Conservation (phyloP, 805 yeast species). For the Blastobotrys attinorum region DNA sequence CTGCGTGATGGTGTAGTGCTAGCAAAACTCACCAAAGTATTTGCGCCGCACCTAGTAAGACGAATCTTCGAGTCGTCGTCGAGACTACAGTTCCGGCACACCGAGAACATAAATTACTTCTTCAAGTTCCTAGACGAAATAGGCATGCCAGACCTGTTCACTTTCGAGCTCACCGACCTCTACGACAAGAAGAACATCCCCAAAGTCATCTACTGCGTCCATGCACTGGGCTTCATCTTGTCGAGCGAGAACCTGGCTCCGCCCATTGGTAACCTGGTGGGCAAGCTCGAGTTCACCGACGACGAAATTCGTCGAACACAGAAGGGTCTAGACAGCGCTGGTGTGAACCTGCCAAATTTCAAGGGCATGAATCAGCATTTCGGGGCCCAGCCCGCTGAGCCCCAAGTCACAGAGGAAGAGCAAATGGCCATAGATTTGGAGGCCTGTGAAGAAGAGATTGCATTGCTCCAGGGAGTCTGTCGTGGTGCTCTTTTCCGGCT, state of each 20-base stretch:
- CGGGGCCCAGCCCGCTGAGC: constrained; percentile 24
- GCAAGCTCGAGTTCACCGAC: constrained; percentile 52
- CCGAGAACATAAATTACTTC: constrained; percentile 85
- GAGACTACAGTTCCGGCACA: constrained; percentile 76
- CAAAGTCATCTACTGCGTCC: constrained; percentile 86
- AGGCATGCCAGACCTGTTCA: constrained; percentile 77
- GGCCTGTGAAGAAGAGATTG: constrained; percentile 30
- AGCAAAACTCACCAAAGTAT: constrained; percentile 66
- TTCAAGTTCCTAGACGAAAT: constrained; percentile 58
- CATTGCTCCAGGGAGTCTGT: constrained; percentile 57
- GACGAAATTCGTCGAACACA: constrained; percentile 66
- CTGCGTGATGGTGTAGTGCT: constrained; percentile 78
- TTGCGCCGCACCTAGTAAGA: constrained; percentile 58
- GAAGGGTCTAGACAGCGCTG: constrained; percentile 50
- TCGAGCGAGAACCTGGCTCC: constrained; percentile 52
- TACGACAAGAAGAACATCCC: constrained; percentile 90
- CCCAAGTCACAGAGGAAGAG: constrained; percentile 25
- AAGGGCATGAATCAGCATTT: constrained; percentile 42
- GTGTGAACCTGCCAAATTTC: constrained; percentile 72
- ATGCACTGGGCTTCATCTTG: constrained; percentile 74
- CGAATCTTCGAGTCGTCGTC: constrained; percentile 44
- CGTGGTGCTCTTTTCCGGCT: constrained; percentile 65
- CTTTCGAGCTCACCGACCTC: constrained; percentile 86
- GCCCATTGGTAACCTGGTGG: constrained; percentile 53
- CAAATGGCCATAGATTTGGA: constrained; percentile 24